Evolutionary conservation across 352 stramenopile species (phyloP), one percentile per base, ranked within the genome.

Genomic region (Sclerospora graminicola): DNA sequence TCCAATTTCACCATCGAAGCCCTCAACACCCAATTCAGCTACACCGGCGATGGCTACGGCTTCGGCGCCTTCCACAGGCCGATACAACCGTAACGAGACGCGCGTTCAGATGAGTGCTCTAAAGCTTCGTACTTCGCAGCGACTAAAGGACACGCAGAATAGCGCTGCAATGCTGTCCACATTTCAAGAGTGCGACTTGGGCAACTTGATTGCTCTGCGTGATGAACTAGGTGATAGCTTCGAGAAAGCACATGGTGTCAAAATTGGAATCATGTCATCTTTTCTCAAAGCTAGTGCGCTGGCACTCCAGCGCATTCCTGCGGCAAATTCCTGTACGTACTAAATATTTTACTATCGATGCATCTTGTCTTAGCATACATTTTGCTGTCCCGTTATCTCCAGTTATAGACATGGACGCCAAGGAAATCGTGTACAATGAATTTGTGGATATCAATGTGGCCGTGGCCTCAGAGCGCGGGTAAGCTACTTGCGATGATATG

Each of bases 381-480:
- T 5, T 2, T 18, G 18, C 37, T 14, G 45, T 32, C 21, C 28
- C 20, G 14, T 47, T 20, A 9, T 6, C 14, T 32, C 18, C 48
- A 94, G 79, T 97, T 50, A 96, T 99, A 45, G 96, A 99, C 57
- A 96, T 98, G 66, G 90, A 89, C 13, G 79, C 81, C n/a, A 96
- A 98, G 54, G 96, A 99, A 66, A 97, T 99, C 42, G 93, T 99
- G 13, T 98, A 99, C 77, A 92, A 96, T 51, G 92, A 99, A 44
- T 99, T 98, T 57, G 90, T 93, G 31, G 96, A 99, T 74, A 96
- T 99, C 48, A 98, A 92, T 27, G 93, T 99, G 13, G 95, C 96
- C 5, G 95, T 99, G 8, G 95, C 95, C 5, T 95, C 79, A 37
- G 94, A 96, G 19, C 87, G 73, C 32, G 94, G 84, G 77, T 89